Evolutionary conservation across 1,139 yeast genomes (phyloP), one percentile per base, ranked within the genome.

Genomic region (Ogataea hybrid): DNA sequence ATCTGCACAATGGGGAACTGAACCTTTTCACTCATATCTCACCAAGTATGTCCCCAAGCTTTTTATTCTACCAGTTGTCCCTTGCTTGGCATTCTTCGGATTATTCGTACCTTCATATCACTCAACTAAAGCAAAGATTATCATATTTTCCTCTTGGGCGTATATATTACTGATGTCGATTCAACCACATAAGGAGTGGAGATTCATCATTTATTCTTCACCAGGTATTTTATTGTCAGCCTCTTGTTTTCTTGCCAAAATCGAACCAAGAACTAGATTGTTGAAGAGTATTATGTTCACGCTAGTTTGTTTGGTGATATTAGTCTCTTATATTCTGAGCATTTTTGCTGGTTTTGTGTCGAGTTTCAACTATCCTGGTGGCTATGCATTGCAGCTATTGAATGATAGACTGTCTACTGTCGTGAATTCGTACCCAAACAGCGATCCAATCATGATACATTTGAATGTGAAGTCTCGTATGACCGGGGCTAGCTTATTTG

Each of bases 101-200:
- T 46, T 72, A 3, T 43, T 64, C 12, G 43, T 49, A 18, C 79
- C 75, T 48, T 54, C 35, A 59, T 62, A 36, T 72, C 65, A 43
- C 54, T 62, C 15, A 63, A 61, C 9, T 52, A 67, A 28, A 2
- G 51, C 74, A 37, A 68, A 67, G 20, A 56, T 72, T 4, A 52
- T 72, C 10, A 65, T 73, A 0, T 52, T 71, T 7, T 68, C 87
- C 0, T 65, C 84, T 0, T 28, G 80, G 3, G 40, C 77, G 9
- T 90, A 69, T 58, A 71, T 88, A 23, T 52, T 69, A 2, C 59
- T 77, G 2, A 74, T 89, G 74, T 89, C 97, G 0, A 61, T 83
- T 42, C 95, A 85, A 60, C 92, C 95, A 2, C 97, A 90, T 55
- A 92, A 90, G 61, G 97, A 92, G 67, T 88, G 96, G 96, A 75